Evolutionary conservation across 2,329 filamentous ascomycete species (phyloP), one percentile per base, ranked within the genome.

Genomic region (Seiridium cupressi): DNA sequence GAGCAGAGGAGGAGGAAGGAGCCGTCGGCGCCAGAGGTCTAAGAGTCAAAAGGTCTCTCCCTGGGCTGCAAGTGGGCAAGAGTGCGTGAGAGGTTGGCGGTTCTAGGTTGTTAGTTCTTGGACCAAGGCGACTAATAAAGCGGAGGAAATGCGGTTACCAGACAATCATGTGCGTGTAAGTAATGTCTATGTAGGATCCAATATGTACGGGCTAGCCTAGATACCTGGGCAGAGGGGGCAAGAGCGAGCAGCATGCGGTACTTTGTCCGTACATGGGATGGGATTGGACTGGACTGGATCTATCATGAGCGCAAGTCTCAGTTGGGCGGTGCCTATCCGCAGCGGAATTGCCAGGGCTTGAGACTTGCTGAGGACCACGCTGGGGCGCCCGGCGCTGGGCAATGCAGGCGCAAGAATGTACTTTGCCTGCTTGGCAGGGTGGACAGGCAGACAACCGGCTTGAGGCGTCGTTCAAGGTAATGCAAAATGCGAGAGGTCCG

Each of bases 301-400:
- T 55, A 55, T 55, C 32, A 18, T 32, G 36, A 31, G 8, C 8
- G 46, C 54, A 60, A 60, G 59, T 60, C 59, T 60, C 55, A 58
- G 59, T 60, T 49, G 59, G 59, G 59, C 59, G 18, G 59, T 60
- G 47, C 47, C 59, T 60, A 57, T 46, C 53, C 55, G 59, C 59
- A 57, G 51, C 51, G 57, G 49, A 49, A 59, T 44, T 57, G 44
- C 34, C 34, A 40, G 51, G 51, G 36, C 36, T 55, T 44, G 11
- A 6, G 51, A 7, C 7, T 48, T 31, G 11, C 6, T 7, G 8
- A 7, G 46, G 46, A 7, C 13, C 7, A n/a, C 46, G 46, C 46
- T 48, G 46, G 13, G 8, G 8, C 26, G n/a, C 46, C 8, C n/a
- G 8, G 46, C 6, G 9, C 46, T 48, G n/a, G 46, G 46, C 38